Percentiles rank a stretch among this genome's conserved stretches.
Conservation (phyloP, 2,329 filamentous ascomycete genomes). For the Cercospora beticola region DNA sequence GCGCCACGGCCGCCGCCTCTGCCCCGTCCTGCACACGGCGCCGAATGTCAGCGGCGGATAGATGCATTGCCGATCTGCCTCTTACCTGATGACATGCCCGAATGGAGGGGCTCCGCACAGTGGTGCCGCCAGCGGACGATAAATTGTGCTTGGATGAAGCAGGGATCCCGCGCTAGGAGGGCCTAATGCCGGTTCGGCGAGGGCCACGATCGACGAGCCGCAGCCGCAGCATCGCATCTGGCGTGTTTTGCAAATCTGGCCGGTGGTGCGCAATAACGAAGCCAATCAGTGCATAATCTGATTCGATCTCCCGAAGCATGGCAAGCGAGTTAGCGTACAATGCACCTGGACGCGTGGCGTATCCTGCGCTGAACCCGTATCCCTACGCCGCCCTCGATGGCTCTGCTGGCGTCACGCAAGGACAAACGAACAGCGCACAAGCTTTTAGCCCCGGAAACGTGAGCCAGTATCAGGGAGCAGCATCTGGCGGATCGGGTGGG, state of each 20-base stretch:
- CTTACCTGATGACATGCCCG: conserved; percentile 21
- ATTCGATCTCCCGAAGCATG: conserved; percentile 6
- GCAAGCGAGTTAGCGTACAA: conserved; percentile 7
- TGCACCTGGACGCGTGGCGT: neutral
- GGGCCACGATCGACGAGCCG: neutral
- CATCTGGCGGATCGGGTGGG: conserved; percentile 1
- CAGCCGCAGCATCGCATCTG: neutral
- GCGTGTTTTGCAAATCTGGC: neutral
- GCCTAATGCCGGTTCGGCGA: neutral
- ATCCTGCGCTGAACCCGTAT: neutral
- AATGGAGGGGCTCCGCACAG: neutral
- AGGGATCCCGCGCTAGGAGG: conserved; percentile 3
- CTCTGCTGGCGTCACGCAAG: neutral
- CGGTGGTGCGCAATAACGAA: conserved; percentile 1
- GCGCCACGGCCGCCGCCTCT: conserved; percentile 35
- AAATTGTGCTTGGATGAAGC: neutral
- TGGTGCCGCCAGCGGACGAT: neutral
- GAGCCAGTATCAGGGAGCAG: conserved; percentile 8
- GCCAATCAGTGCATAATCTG: conserved; percentile 5
- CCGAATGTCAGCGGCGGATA: conserved; percentile 10
- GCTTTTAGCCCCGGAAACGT: conserved; percentile 9
- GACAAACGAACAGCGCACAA: conserved; percentile 9
- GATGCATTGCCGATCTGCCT: neutral
- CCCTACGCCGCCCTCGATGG: neutral
- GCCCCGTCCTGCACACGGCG: conserved; percentile 16